Base-by-base conservation (phyloP, 306 rosid genomes). In the Inga laurina region DNA sequence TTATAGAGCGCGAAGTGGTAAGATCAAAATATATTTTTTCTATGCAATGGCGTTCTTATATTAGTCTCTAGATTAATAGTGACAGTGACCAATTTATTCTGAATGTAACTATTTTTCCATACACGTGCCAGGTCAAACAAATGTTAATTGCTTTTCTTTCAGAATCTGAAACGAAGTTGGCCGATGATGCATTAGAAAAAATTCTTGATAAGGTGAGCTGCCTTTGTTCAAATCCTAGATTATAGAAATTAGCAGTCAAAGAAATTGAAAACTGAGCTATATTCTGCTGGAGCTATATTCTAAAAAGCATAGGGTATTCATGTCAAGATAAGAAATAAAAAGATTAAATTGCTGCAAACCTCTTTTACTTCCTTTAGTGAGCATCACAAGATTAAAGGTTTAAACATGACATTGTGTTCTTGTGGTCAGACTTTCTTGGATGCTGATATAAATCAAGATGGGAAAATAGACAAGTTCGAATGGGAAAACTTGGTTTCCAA, bases 81-180 rank as follows among this genome's bases (percentile, higher is more conserved):
- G 30, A 34, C 49, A 39, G 35, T 78, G 18, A 48, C 54, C 54
- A n/a, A 2, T n/a, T 74, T 41, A 21, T 59, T 64, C 62, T 39
- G 1, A 51, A 6, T 83, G 51, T 13, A 51, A 62, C 11, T 64
- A 49, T 61, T 62, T 41, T 22, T 51, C 54, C 7, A n/a, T 59
- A 39, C 16, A 49, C 39, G 82, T 79, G 1, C 79, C 90, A 96
- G 99, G 99, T 96, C 68, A 94, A 91, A 83, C 85, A 90, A 84
- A 96, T 96, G 99, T 79, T 96, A 83, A 82, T 90, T 78, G 99
- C 97, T 49, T 95, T 96, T 88, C 93, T 96, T 22, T 82, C 91
- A 46, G 99, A 96, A 79, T 90, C 97, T 24, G 97, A 92, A 57
- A 87, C 91, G 91, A 96, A 92, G 79, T 86, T 96, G 74, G 85